Percentiles rank a stretch among this genome's conserved stretches.
Conservation (phyloP, 164 flowering plant species). For the Aristolochia californica region DNA sequence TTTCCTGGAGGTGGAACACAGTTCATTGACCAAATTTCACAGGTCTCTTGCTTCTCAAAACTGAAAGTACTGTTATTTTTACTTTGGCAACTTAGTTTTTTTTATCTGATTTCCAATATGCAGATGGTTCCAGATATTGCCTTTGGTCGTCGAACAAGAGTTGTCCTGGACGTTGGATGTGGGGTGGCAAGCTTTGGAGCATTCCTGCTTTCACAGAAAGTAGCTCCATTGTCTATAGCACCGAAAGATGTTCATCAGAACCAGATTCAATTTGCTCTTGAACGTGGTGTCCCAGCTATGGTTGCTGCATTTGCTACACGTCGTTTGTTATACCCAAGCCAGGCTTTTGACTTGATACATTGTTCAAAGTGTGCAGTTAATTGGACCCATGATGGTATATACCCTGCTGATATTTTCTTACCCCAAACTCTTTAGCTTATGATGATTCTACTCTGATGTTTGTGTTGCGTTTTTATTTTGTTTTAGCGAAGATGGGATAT, state of each 20-base stretch:
- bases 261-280: conserved; percentile 63
- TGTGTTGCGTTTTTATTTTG: not conserved
- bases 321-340: conserved; percentile 52
- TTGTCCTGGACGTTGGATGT: conserved; percentile 56
- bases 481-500: conserved; percentile 37
- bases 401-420: not conserved
- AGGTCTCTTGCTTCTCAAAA: conserved; percentile 30
- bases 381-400: conserved; percentile 62
- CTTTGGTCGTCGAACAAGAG: conserved; percentile 42
- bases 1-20: conserved; percentile 99
- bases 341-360: conserved; percentile 57
- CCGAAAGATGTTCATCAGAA: conserved; percentile 68
- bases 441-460: too few relatives aligned
- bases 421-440: too few relatives aligned
- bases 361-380: conserved; percentile 58
- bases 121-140: conserved; percentile 55
- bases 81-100: not conserved
- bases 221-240: conserved; percentile 41
- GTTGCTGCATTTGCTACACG: conserved; percentile 50
- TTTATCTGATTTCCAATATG: conserved; percentile 4
- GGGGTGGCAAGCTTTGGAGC: conserved; percentile 73
- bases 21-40: conserved; percentile 80
- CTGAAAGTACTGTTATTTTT: not conserved
- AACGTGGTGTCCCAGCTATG: conserved; percentile 66
- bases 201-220: conserved; percentile 38